Evolutionary conservation across 495 filamentous ascomycete species (phyloP).

Genomic region (Podospora sp.): DNA sequence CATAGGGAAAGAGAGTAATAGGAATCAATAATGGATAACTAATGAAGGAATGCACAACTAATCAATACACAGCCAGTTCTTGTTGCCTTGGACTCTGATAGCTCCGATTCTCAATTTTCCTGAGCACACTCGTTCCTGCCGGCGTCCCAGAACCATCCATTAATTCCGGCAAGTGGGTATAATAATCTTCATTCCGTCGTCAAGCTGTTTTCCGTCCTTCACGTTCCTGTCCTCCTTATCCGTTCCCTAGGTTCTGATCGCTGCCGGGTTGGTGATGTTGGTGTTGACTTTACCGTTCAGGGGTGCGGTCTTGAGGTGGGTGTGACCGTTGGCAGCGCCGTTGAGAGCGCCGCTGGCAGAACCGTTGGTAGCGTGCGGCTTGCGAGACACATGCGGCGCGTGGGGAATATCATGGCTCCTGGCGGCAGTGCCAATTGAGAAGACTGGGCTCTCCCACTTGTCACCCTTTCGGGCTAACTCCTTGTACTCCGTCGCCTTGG

Average conservation of each 20-base stretch:
- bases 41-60: slow-evolving; percentile 1
- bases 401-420: slow-evolving; percentile 71
- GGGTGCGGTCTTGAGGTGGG: slow-evolving; percentile 7
- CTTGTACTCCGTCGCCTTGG: slow-evolving; percentile 93
- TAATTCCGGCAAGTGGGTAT: slow-evolving; percentile 25
- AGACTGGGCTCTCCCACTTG: slow-evolving; percentile 93
- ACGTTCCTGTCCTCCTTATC: slow-evolving; percentile 9
- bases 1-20: not conserved
- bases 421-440: slow-evolving; percentile 79
- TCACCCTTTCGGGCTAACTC: slow-evolving; percentile 86
- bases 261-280: slow-evolving; percentile 13
- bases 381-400: slow-evolving; percentile 66
- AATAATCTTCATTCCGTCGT: slow-evolving; percentile 18
- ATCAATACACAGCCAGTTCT: not conserved
- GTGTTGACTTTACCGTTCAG: slow-evolving; percentile 18
- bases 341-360: slow-evolving; percentile 20
- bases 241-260: slow-evolving; percentile 17
- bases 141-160: slow-evolving; percentile 7
- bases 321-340: not conserved
- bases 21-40: not conserved
- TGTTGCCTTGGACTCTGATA: not conserved
- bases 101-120: not conserved
- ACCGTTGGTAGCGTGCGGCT: slow-evolving; percentile 45
- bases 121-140: not conserved
- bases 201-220: not conserved